These are phyloP conservation scores for Trichoderma sp. DNA, from an alignment of 2,329 filamentous ascomycete genomes.

Conservation along the genomic window DNA sequence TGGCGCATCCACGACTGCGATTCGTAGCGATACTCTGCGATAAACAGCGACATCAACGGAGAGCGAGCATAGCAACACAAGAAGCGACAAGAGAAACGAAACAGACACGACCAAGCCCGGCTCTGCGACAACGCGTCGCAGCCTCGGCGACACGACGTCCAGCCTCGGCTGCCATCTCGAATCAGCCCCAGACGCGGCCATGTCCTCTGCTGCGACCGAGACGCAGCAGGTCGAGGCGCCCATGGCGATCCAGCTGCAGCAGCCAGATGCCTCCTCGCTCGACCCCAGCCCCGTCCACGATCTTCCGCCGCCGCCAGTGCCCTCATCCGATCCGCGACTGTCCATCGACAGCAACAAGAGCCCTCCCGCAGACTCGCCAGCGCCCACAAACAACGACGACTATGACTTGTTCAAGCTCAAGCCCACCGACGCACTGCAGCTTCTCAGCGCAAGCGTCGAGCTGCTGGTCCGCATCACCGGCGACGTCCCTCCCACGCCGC, in stretches of 20 bases:
- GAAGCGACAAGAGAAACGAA: not conserved
- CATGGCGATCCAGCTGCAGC: conserved; percentile 24
- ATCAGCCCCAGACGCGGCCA: not conserved
- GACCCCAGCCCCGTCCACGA: conserved; percentile 19
- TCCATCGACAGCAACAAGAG: conserved; percentile 29
- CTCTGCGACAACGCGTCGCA: not conserved
- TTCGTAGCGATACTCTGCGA: not conserved
- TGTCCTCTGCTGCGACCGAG: conserved; percentile 14
- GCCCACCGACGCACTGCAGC: conserved; percentile 72
- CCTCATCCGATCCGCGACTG: conserved; percentile 43
- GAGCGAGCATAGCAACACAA: not conserved
- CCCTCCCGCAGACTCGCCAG: not conserved
- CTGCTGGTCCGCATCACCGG: conserved; percentile 71
- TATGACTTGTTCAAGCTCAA: conserved; percentile 74
- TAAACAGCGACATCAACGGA: conserved; percentile 3
- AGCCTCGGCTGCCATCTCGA: not conserved
- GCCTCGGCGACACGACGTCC: not conserved
- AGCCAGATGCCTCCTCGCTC: not conserved
- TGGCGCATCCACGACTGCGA: conserved; percentile 23
- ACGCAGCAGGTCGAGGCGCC: conserved; percentile 15
- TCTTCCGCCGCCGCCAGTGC: conserved; percentile 47
- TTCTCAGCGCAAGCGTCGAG: conserved; percentile 74
- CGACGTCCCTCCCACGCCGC: conserved; percentile 79
- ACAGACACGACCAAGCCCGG: not conserved
- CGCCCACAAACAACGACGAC: conserved; percentile 29